These are phyloP conservation scores for Penicillium flavigenum DNA, from an alignment of 495 filamentous ascomycete genomes.

Conservation along the genomic window DNA sequence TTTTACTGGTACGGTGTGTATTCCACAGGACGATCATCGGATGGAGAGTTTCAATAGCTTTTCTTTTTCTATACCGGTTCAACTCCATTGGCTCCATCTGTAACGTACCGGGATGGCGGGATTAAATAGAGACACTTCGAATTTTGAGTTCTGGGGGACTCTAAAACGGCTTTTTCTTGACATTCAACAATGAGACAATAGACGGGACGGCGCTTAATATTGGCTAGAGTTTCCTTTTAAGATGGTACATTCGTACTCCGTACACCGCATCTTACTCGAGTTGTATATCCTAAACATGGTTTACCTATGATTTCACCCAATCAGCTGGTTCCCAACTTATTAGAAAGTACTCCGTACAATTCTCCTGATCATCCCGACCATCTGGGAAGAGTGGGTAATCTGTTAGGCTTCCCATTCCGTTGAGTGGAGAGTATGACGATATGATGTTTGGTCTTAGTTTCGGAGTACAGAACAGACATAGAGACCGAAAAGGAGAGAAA, in stretches of 20 bases:
- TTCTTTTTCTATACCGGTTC: conserved; percentile 7
- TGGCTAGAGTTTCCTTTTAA: neutral
- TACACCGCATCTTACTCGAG: conserved; percentile 8
- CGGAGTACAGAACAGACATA: neutral
- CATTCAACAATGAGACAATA: conserved; percentile 7
- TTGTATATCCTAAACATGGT: neutral
- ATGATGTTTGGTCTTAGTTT: neutral
- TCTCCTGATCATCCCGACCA: conserved; percentile 8
- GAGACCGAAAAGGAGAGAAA: neutral
- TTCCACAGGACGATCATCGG: conserved; percentile 20
- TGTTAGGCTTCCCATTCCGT: conserved; percentile 18
- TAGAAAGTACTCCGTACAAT: neutral
- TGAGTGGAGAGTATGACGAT: conserved; percentile 10
- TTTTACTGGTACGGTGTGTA: conserved; percentile 10
- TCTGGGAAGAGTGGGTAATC: conserved; percentile 12
- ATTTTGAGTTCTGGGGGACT: conserved; percentile 7
- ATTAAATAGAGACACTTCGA: neutral
- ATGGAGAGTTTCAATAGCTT: conserved; percentile 14
- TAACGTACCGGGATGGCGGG: conserved; percentile 2
- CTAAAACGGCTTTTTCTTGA: neutral
- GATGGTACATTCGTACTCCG: neutral
- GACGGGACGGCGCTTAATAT: neutral
- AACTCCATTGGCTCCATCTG: conserved; percentile 5
- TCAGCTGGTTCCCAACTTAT: conserved; percentile 6
- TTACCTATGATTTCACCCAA: neutral